A percentile compares a stretch with the other conserved stretches of the same genome.
These are phyloP conservation scores for Dryas octopetala DNA, from an alignment of 306 rosid genomes.

Conservation along the genomic window DNA sequence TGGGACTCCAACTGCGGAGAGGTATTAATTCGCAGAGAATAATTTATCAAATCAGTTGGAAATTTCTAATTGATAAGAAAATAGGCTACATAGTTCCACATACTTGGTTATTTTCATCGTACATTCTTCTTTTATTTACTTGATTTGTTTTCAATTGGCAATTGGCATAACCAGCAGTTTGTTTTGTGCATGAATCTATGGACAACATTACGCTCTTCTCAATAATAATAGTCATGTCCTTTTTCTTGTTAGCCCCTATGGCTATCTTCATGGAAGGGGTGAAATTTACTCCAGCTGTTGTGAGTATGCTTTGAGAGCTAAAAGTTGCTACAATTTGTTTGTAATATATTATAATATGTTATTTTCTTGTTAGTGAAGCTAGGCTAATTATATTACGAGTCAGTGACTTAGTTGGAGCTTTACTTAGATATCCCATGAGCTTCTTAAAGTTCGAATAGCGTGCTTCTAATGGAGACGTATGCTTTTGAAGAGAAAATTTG, in stretches of 20 bases:
- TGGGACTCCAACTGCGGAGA: too few relatives aligned
- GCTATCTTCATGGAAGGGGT: conserved; percentile 75
- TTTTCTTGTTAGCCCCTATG: conserved; percentile 70
- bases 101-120: conserved; percentile 9
- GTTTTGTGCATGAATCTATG: conserved; percentile 64
- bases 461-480: neutral
- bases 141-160: conserved; percentile 10
- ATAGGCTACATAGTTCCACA: conserved; percentile 1
- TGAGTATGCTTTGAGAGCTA: conserved; percentile 44
- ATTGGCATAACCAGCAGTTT: conserved; percentile 20
- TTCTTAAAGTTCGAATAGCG: neutral
- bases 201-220: conserved; percentile 98
- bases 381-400: neutral
- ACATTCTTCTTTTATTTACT: neutral
- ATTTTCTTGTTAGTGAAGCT: neutral
- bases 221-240: conserved; percentile 85
- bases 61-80: conserved; percentile 2
- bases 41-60: neutral
- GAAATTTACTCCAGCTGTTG: conserved; percentile 81
- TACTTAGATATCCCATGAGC: neutral
- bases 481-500: neutral
- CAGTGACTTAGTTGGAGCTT: neutral
- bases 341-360: neutral
- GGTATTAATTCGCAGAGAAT: too few relatives aligned
- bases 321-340: neutral